Base-by-base conservation (phyloP, 2,329 filamentous ascomycete species). In the Cordyceps militaris region DNA sequence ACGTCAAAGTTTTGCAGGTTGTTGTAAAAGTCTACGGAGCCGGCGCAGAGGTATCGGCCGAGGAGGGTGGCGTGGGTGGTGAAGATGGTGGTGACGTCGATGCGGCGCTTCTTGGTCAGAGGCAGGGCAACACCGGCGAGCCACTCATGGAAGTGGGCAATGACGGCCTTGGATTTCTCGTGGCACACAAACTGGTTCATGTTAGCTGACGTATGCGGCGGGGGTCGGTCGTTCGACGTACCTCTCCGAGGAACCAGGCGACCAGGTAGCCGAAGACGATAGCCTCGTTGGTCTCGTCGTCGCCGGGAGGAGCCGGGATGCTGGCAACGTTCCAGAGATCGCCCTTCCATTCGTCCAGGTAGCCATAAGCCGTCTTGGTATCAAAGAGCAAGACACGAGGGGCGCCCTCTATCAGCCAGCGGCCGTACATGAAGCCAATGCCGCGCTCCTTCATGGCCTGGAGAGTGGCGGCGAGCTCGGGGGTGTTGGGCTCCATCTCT, bases 71-170 rank as follows among this genome's bases (percentile, higher is more conserved):
- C 94, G 74, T 97, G 94, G 2, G 94, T 99, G 43, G 94, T 99
- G 78, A 97, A 97, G 71, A 97, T 97, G 64, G 94, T 97, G 19
- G 94, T 97, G 52, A 97, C 83, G 69, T 97, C 94, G 73, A 97
- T 97, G 68, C 89, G 88, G 61, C 94, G 86, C 81, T 89, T 96
- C 78, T 95, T 96, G 76, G 86, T 88, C 63, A 97, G 81, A 26
- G 94, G 94, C 34, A 97, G 80, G 52, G 90, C 93, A 51, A 97
- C 94, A 74, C 93, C 94, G 11, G 94, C 88, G 57, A 99, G 83
- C 94, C 94, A 99, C 74, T 99, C 94, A 78, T 99, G 94, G 78
- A 97, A 97, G 73, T 99, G 94, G 57, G 92, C 94, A 72, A 97
- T 94, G 63, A 99, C 91, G 3, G 94, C 94, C 68, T 85, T 89